Conservation (phyloP, 257 asterid genomes). For the Cinchona pubescens region DNA sequence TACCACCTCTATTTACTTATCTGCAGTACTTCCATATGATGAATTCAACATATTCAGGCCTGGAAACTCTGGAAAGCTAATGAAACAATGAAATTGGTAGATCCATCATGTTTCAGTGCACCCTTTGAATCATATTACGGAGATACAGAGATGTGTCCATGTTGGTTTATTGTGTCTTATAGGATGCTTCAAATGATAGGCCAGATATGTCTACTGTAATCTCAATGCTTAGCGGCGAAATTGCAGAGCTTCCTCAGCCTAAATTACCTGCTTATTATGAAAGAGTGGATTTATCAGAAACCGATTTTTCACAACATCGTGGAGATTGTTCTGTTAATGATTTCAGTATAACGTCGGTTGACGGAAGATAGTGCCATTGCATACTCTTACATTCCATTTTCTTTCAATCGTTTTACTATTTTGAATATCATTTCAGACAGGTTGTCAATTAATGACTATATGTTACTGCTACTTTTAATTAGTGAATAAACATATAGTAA, state of each 20-base stretch:
- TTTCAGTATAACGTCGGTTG: constrained; percentile 29
- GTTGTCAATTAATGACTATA: too few relatives aligned
- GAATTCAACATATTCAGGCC: too few relatives aligned
- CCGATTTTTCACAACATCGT: constrained; percentile 29
- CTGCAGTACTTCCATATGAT: too few relatives aligned
- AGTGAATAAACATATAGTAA: too few relatives aligned
- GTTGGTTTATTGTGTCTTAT: constrained; percentile 61
- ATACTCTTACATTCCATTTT: neutral
- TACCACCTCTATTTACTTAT: too few relatives aligned
- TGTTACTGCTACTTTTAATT: too few relatives aligned
- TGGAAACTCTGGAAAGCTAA: too few relatives aligned
- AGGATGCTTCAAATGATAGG: constrained; percentile 50
- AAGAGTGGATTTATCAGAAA: constrained; percentile 22
- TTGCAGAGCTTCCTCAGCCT: constrained; percentile 42
- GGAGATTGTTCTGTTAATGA: constrained; percentile 29
- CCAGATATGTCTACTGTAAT: constrained; percentile 44
- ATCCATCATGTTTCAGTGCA: too few relatives aligned
- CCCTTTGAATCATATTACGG: too few relatives aligned
- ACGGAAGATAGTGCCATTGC: constrained; percentile 27
- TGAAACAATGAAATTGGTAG: too few relatives aligned
- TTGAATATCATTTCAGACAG: too few relatives aligned
- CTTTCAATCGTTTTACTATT: too few relatives aligned
- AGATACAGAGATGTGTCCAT: constrained; percentile 44
- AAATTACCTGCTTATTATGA: constrained; percentile 29
- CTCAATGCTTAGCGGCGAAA: constrained; percentile 49